Evolutionary conservation across 768 basidiomycete genomes (phyloP).

Genomic region (Phaffia tasmanica): DNA sequence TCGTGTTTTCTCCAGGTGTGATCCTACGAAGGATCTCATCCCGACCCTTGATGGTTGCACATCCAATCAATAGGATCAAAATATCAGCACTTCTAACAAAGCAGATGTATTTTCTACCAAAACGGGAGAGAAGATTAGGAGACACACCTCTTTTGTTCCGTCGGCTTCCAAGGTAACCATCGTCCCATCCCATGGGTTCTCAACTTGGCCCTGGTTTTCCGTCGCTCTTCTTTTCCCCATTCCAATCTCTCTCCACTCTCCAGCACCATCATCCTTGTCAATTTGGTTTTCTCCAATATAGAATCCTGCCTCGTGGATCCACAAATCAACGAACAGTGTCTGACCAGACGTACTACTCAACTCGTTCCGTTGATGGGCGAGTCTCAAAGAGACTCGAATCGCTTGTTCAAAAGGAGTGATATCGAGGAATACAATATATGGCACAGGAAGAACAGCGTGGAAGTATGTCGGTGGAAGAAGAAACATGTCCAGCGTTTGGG

Average conservation of each 20-base stretch:
- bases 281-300: slow-evolving; percentile 24
- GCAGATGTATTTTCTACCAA: no score
- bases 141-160: slow-evolving; percentile 35
- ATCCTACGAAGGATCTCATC: slow-evolving; percentile 33
- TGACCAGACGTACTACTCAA: slow-evolving; percentile 5
- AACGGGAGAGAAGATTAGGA: background rate
- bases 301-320: slow-evolving; percentile 37
- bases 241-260: background rate
- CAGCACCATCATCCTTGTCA: background rate
- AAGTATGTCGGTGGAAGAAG: slow-evolving; percentile 36
- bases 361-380: slow-evolving; percentile 36
- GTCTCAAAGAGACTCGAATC: slow-evolving; percentile 30
- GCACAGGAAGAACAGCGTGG: slow-evolving; percentile 33
- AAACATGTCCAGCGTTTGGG: slow-evolving; percentile 35
- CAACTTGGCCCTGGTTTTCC: slow-evolving; percentile 19
- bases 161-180: slow-evolving; percentile 38
- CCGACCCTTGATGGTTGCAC: slow-evolving; percentile 22
- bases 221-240: background rate
- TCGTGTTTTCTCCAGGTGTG: slow-evolving; percentile 3
- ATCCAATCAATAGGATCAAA: background rate
- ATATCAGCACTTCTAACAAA: background rate
- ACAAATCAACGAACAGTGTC: slow-evolving; percentile 33
- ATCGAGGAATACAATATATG: slow-evolving; percentile 35
- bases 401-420: slow-evolving; percentile 33
- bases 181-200: slow-evolving; percentile 34